Conservation (phyloP, 345 rosid species). For the Hibiscus tridactylites region DNA sequence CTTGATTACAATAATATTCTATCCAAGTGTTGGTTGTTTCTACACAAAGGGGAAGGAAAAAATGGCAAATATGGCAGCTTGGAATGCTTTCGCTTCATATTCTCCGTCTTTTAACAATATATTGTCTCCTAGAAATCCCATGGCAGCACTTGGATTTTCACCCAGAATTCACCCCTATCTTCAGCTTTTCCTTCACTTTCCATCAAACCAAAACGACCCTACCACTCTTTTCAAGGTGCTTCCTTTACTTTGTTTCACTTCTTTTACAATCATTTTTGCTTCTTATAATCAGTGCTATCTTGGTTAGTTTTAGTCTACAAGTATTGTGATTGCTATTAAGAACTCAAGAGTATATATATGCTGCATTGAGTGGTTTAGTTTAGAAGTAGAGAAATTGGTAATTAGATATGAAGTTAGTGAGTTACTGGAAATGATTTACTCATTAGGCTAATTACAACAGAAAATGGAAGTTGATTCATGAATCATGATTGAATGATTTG, state of each 20-base stretch:
- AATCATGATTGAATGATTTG: too few relatives aligned
- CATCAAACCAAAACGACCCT: constrained; percentile 25
- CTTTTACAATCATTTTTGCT: too few relatives aligned
- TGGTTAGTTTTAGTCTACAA: too few relatives aligned
- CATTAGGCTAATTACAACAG: too few relatives aligned
- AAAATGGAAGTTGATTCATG: too few relatives aligned
- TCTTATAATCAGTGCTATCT: too few relatives aligned
- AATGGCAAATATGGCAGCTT: background rate
- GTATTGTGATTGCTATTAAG: too few relatives aligned
- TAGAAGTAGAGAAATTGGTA: too few relatives aligned
- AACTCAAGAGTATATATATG: too few relatives aligned
- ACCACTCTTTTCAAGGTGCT: constrained; percentile 44
- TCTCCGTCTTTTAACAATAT: constrained; percentile 25
- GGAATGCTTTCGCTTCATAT: constrained; percentile 6
- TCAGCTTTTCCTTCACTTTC: constrained; percentile 28
- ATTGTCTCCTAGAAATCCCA: constrained; percentile 16
- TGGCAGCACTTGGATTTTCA: constrained; percentile 14
- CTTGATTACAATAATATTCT: background rate
- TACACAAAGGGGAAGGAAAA: background rate
- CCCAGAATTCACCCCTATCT: background rate
- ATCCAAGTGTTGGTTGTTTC: background rate
- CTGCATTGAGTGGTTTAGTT: too few relatives aligned
- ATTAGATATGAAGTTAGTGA: too few relatives aligned
- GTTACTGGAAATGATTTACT: too few relatives aligned
- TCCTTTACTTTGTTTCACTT: constrained; percentile 8